Evolutionary conservation across 768 basidiomycete species (phyloP).

Genomic region (Tylopilus sp.): DNA sequence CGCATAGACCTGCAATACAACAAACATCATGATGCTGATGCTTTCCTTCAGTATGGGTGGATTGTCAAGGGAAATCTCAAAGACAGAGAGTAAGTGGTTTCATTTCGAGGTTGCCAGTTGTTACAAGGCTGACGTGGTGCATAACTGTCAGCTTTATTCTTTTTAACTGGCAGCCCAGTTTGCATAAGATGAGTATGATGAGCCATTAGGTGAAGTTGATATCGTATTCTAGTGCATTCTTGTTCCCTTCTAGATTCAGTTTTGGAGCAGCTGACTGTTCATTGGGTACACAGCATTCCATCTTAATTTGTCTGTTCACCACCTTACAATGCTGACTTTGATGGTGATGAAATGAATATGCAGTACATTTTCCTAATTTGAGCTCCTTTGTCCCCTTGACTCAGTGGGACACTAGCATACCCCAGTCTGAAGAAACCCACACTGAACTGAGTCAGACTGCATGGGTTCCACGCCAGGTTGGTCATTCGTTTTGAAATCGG

Average conservation of each 20-base stretch:
- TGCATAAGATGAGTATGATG: slow-evolving; percentile 99
- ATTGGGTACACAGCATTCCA: slow-evolving; percentile 70
- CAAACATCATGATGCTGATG: slow-evolving; percentile 91
- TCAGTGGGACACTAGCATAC: slow-evolving; percentile 57
- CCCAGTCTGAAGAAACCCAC: slow-evolving; percentile 97
- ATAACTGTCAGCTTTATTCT: slow-evolving; percentile 36
- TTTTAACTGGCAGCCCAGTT: slow-evolving; percentile 96
- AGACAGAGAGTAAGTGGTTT: slow-evolving; percentile 89
- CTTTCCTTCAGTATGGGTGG: slow-evolving; percentile 97
- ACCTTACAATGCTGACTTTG: slow-evolving; percentile 99
- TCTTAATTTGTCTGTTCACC: slow-evolving; percentile 94
- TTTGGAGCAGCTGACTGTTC: slow-evolving; percentile 20
- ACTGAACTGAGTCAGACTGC: slow-evolving; percentile 98
- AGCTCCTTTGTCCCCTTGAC: slow-evolving; percentile 5
- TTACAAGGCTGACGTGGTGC: neutral
- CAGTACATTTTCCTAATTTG: slow-evolving; percentile 62
- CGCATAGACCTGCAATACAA: slow-evolving; percentile 96
- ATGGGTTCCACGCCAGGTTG: slow-evolving; percentile 95
- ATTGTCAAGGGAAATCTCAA: slow-evolving; percentile 96
- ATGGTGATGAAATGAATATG: slow-evolving; percentile 99
- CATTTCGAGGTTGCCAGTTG: neutral
- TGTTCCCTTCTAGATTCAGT: neutral
- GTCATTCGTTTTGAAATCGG: slow-evolving; percentile 6
- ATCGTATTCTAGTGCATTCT: slow-evolving; percentile 90
- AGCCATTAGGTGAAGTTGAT: slow-evolving; percentile 95